Base-by-base conservation (phyloP, 2,329 filamentous ascomycete species). In the Botryotinia globosa region DNA sequence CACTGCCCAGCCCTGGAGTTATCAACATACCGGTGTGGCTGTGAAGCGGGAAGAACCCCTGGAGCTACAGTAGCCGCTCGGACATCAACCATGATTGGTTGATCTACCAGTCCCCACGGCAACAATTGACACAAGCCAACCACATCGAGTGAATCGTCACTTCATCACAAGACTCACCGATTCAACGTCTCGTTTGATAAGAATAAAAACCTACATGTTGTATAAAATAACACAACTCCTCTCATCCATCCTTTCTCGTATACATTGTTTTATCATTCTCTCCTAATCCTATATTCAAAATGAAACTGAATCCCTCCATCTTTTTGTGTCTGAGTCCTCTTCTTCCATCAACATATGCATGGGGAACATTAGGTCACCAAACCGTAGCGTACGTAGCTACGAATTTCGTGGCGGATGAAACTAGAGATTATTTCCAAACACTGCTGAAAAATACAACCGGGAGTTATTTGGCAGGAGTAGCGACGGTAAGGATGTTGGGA, bases 371-470 rank as follows among this genome's bases (percentile, higher is more conserved):
- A 72, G 90, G 90, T 2, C 90, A 92, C 80, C 88, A 90, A 78
- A 89, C 89, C 6, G 87, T 90, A 12, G 90, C 88, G 59, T 90
- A 89, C 78, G 79, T 92, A 34, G 89, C 90, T 18, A 85, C 84
- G 76, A 85, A 85, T 78, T 88, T 91, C 77, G 87, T 92, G 68
- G 81, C 85, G 71, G 83, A 86, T 51, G 80, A 84, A 44, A 91
- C 89, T 22, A 83, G 87, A 34, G 74, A 82, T 56, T 88, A 87
- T 79, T 87, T 91, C 78, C 86, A 91, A 78, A 79, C 82, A 7
- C 83, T 91, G 68, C 84, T 92, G 59, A 81, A 84, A 75, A 87
- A 87, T 79, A 79, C 85, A 51, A 85, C 85, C 2, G 81, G 83
- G 72, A 85, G 88, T 77, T 91, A 90, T 78, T 84, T 92, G 39